Conservation (phyloP, 352 stramenopile species). For the Plasmopara halstedii region DNA sequence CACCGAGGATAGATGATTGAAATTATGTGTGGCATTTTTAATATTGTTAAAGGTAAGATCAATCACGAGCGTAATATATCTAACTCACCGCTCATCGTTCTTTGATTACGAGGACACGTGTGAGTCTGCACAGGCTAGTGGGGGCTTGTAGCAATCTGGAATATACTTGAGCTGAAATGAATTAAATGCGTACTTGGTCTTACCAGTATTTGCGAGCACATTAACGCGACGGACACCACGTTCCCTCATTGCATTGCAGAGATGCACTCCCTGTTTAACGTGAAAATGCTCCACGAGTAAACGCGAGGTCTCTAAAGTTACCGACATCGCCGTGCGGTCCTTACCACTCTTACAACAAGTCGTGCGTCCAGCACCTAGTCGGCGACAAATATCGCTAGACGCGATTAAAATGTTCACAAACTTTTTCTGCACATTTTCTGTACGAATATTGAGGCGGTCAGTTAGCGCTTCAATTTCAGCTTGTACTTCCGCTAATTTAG, state of each 20-base stretch:
- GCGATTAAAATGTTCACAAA: slow-evolving; percentile 83
- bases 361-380: slow-evolving; percentile 84
- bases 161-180: slow-evolving; percentile 96
- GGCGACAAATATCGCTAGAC: slow-evolving; percentile 84
- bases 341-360: slow-evolving; percentile 98
- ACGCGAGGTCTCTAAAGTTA: slow-evolving; percentile 93
- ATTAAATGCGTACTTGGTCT: slow-evolving; percentile 96
- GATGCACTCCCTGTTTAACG: slow-evolving; percentile 77
- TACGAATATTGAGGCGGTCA: slow-evolving; percentile 49
- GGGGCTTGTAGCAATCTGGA: slow-evolving; percentile 88
- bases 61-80: background rate
- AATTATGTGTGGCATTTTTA: no score
- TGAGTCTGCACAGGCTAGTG: slow-evolving; percentile 69
- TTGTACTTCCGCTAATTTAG: slow-evolving; percentile 43
- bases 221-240: slow-evolving; percentile 78
- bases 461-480: slow-evolving; percentile 49
- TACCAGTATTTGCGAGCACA: slow-evolving; percentile 80
- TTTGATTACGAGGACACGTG: slow-evolving; percentile 56
- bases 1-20: no score
- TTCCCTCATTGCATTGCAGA: slow-evolving; percentile 83
- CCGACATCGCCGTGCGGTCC: slow-evolving; percentile 96
- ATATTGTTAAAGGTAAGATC: no score
- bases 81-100: background rate
- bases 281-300: slow-evolving; percentile 86
- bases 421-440: slow-evolving; percentile 75